Evolutionary conservation across 73 alveolate species (phyloP).

Genomic region (Symbiodinium pilosum): DNA sequence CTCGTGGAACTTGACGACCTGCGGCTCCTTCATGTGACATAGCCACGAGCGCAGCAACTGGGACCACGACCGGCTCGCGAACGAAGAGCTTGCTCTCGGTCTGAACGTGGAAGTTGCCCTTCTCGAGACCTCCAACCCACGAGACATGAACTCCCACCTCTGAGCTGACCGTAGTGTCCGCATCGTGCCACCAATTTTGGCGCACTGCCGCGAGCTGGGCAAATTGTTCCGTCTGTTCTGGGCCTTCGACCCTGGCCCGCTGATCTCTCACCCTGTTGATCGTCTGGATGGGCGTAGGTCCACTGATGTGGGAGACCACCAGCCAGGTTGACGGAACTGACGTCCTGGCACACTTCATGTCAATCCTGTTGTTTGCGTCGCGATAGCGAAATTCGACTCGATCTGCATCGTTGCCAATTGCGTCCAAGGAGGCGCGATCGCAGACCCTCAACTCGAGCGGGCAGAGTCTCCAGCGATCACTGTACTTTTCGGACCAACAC

Average conservation of each 20-base stretch:
- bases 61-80: neutral
- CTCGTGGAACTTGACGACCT: neutral
- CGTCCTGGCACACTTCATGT: neutral
- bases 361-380: neutral
- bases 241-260: constrained; percentile 22
- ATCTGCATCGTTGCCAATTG: neutral
- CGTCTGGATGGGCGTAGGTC: neutral
- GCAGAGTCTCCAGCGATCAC: neutral
- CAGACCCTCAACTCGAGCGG: neutral
- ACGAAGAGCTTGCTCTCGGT: neutral
- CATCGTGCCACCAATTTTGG: neutral
- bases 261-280: neutral
- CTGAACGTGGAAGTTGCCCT: neutral
- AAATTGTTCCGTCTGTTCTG: neutral
- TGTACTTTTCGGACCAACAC: neutral
- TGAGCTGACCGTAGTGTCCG: neutral
- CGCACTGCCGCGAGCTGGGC: neutral
- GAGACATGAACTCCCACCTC: neutral
- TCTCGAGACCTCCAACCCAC: neutral
- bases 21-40: neutral
- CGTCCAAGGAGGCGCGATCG: neutral
- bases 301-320: neutral
- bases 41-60: neutral
- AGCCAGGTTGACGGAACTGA: constrained; percentile 17
- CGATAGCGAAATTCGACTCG: neutral